These are phyloP conservation scores for Candida tunisiensis DNA, from an alignment of 1,139 yeast species.

Conservation along the genomic window DNA sequence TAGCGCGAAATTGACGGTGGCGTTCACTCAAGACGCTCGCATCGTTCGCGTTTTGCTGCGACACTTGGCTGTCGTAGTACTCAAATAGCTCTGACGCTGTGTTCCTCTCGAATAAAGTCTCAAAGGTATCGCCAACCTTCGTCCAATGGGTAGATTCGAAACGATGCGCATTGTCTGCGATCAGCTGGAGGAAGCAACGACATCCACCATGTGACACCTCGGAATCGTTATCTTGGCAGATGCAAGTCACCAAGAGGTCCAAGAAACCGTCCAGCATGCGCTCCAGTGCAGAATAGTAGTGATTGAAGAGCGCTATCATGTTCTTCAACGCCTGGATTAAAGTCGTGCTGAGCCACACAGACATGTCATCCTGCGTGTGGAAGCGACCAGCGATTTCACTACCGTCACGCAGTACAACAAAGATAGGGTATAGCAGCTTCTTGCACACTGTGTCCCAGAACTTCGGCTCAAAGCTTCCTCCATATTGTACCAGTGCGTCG, in stretches of 20 bases:
- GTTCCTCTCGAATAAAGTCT: slow-evolving; percentile 56
- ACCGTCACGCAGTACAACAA: slow-evolving; percentile 58
- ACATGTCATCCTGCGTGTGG: slow-evolving; percentile 68
- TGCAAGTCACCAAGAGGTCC: slow-evolving; percentile 65
- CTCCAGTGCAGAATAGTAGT: slow-evolving; percentile 60
- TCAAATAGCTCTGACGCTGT: slow-evolving; percentile 77
- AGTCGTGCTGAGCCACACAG: slow-evolving; percentile 94
- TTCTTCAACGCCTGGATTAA: slow-evolving; percentile 88
- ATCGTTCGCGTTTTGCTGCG: background rate
- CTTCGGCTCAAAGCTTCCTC: slow-evolving; percentile 50
- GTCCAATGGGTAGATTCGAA: slow-evolving; percentile 60
- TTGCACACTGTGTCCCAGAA: slow-evolving; percentile 78
- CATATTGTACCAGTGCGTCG: slow-evolving; percentile 64
- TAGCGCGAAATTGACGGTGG: slow-evolving; percentile 41
- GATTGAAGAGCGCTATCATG: slow-evolving; percentile 67
- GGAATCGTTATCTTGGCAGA: slow-evolving; percentile 93
- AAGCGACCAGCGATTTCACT: too few species aligned
- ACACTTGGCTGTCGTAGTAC: slow-evolving; percentile 8
- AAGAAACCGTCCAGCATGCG: slow-evolving; percentile 64
- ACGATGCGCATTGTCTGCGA: slow-evolving; percentile 55
- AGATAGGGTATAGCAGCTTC: slow-evolving; percentile 76
- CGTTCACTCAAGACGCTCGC: slow-evolving; percentile 12
- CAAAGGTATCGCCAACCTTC: slow-evolving; percentile 46
- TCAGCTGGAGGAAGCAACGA: slow-evolving; percentile 65
- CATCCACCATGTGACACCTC: slow-evolving; percentile 92